Percentiles rank a stretch among this genome's conserved stretches.
phyloP scores from a whole-genome alignment of 495 filamentous ascomycete species.

The Trichoderma orchidacearum region DNA sequence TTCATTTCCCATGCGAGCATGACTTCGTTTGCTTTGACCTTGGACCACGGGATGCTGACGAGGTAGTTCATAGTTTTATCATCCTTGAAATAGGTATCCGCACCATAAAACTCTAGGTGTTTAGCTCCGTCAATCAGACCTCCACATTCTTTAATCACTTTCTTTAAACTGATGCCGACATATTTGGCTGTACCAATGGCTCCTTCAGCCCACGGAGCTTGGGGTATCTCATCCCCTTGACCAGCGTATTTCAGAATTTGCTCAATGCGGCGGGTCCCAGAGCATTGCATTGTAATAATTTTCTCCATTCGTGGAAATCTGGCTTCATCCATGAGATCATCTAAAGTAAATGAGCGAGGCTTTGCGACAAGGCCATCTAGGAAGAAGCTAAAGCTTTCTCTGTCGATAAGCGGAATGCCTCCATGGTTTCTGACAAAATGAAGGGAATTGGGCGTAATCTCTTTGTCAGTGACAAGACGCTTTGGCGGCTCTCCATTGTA shows the following conservation, averaged over 20 bases:
- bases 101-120: slow-evolving; percentile 52
- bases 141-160: slow-evolving; percentile 52
- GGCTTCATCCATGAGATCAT: slow-evolving; percentile 41
- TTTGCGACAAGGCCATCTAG: slow-evolving; percentile 44
- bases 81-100: slow-evolving; percentile 56
- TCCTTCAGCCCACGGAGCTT: slow-evolving; percentile 54
- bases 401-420: slow-evolving; percentile 45
- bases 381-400: slow-evolving; percentile 33
- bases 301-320: slow-evolving; percentile 41
- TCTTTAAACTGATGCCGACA: slow-evolving; percentile 48
- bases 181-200: slow-evolving; percentile 54
- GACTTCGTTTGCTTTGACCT: slow-evolving; percentile 51
- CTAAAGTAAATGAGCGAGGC: slow-evolving; percentile 37
- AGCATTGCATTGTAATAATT: slow-evolving; percentile 50
- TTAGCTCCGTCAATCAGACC: slow-evolving; percentile 38
- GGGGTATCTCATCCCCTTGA: slow-evolving; percentile 54
- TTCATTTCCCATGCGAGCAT: slow-evolving; percentile 76
- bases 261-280: slow-evolving; percentile 53
- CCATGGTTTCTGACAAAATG: slow-evolving; percentile 59
- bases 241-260: slow-evolving; percentile 50
- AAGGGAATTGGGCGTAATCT: slow-evolving; percentile 43
- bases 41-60: slow-evolving; percentile 48
- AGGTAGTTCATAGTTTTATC: slow-evolving; percentile 47
- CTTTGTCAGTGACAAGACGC: slow-evolving; percentile 8
- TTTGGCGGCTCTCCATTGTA: slow-evolving; percentile 55